Percentiles rank a stretch among this genome's conserved stretches.
These are phyloP conservation scores for Ailanthus altissimus DNA, from an alignment of 345 rosid genomes.

Conservation along the genomic window DNA sequence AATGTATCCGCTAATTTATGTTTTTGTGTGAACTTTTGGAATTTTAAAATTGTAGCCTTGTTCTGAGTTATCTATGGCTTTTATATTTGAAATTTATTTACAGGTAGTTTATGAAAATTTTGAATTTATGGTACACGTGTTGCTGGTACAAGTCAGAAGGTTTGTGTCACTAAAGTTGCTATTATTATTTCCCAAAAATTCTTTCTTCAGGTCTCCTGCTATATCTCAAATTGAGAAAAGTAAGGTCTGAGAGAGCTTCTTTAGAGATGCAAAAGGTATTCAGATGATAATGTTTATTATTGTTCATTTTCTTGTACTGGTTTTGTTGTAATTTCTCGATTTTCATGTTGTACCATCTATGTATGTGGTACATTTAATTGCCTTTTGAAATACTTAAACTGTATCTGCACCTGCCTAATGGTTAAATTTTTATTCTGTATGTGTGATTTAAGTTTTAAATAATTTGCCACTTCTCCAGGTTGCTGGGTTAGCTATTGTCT, in stretches of 20 bases:
- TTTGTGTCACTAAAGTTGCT: neutral
- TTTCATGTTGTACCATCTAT: neutral
- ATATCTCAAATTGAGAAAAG: constrained; percentile 32
- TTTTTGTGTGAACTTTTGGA: neutral
- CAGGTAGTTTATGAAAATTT: neutral
- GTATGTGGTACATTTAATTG: neutral
- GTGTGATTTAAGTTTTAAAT: neutral
- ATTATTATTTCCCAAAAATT: neutral
- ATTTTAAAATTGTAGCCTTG: neutral
- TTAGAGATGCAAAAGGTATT: constrained; percentile 43
- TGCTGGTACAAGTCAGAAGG: neutral
- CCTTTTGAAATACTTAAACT: neutral
- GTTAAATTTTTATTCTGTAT: neutral
- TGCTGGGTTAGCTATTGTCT: constrained; percentile 40
- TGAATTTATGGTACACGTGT: neutral
- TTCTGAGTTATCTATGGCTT: neutral
- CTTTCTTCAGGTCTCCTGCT: constrained; percentile 32
- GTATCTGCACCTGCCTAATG: neutral
- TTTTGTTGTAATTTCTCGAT: neutral
- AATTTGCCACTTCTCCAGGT: constrained; percentile 30
- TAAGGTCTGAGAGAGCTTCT: constrained; percentile 39
- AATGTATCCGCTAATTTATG: neutral
- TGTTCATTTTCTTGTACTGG: neutral
- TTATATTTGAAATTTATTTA: neutral
- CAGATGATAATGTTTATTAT: neutral